phyloP scores from a whole-genome alignment of 2,329 filamentous ascomycete species.

The Aspergillus fumigatiaffinis region DNA sequence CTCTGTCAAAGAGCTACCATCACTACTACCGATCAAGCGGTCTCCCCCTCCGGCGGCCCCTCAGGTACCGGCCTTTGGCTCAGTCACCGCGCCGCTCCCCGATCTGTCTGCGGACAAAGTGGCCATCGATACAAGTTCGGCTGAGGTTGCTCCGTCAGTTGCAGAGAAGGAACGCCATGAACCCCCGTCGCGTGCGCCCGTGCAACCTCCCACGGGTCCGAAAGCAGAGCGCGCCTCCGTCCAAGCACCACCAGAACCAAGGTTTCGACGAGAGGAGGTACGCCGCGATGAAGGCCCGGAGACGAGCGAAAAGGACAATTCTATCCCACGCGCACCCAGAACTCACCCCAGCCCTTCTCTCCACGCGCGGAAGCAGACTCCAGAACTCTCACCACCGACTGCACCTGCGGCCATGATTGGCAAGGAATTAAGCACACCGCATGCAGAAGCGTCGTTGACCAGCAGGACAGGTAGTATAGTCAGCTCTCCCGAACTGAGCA shows the following conservation, averaged over 20 bases:
- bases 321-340: conserved; percentile 21
- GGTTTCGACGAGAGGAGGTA: conserved; percentile 20
- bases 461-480: conserved; percentile 16
- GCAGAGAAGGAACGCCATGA: conserved; percentile 25
- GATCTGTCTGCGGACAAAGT: conserved; percentile 19
- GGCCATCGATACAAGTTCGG: conserved; percentile 9
- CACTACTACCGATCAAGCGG: conserved; percentile 22
- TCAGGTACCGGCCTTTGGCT: conserved; percentile 43
- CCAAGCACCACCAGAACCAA: conserved; percentile 21
- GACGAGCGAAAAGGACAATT: conserved; percentile 20
- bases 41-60: conserved; percentile 38
- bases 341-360: conserved; percentile 12
- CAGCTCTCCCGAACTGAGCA: conserved; percentile 24
- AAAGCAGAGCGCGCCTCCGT: conserved; percentile 37
- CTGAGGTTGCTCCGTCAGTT: conserved; percentile 4
- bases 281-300: conserved; percentile 22
- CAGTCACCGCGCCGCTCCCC: conserved; percentile 28
- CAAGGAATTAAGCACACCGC: conserved; percentile 17
- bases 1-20: conserved; percentile 22
- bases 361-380: conserved; percentile 16
- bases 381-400: conserved; percentile 34
- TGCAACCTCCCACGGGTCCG: conserved; percentile 42
- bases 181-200: conserved; percentile 14
- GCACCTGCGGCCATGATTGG: conserved; percentile 34
- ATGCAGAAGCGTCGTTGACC: conserved; percentile 17